These are phyloP conservation scores for Pseudoneurospora amorphoporcata DNA, from an alignment of 495 filamentous ascomycete species.

Conservation along the genomic window DNA sequence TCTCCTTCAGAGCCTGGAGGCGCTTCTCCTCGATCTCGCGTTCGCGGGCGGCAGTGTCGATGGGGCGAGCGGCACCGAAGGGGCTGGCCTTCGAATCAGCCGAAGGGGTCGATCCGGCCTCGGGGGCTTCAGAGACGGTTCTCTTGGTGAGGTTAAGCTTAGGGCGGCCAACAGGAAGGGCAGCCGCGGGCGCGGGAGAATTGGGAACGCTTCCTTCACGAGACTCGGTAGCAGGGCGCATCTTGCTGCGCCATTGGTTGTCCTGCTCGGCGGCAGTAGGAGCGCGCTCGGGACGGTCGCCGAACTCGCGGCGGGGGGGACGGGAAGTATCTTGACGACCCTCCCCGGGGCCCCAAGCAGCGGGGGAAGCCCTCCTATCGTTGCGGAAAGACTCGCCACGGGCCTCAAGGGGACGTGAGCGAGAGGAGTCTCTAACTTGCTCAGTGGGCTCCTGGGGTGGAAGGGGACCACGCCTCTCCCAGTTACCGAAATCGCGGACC, in stretches of 20 bases:
- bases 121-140: slow-evolving; percentile 62
- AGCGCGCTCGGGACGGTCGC: slow-evolving; percentile 59
- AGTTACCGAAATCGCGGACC: slow-evolving; percentile 77
- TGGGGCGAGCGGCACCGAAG: slow-evolving; percentile 83
- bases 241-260: slow-evolving; percentile 74
- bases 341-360: slow-evolving; percentile 54
- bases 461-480: slow-evolving; percentile 87
- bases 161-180: slow-evolving; percentile 52
- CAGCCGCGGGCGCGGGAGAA: slow-evolving; percentile 47
- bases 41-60: slow-evolving; percentile 80
- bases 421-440: slow-evolving; percentile 53
- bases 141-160: slow-evolving; percentile 79
- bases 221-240: slow-evolving; percentile 50
- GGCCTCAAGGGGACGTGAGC: slow-evolving; percentile 53
- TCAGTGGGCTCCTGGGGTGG: slow-evolving; percentile 42
- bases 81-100: slow-evolving; percentile 72
- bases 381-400: slow-evolving; percentile 36
- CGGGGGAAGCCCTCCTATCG: slow-evolving; percentile 61
- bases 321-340: slow-evolving; percentile 50
- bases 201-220: slow-evolving; percentile 53
- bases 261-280: slow-evolving; percentile 81
- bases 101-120: slow-evolving; percentile 6
- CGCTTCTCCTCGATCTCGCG: slow-evolving; percentile 84
- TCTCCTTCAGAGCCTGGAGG: slow-evolving; percentile 58
- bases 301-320: slow-evolving; percentile 71